These are phyloP conservation scores for Clonostachys byssicola DNA, from an alignment of 2,329 filamentous ascomycete genomes.

Conservation along the genomic window DNA sequence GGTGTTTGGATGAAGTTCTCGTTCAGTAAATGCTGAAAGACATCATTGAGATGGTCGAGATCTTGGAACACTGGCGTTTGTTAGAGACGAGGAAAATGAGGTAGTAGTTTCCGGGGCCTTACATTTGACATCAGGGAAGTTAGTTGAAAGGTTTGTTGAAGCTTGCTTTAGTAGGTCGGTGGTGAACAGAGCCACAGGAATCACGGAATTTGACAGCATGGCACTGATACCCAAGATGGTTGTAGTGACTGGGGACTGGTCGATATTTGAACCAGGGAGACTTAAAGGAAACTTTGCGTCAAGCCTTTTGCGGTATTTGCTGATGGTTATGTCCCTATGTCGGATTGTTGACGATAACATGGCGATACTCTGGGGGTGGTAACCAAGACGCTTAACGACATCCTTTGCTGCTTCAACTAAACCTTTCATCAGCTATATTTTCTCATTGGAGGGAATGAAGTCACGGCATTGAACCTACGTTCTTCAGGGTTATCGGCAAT, in stretches of 20 bases:
- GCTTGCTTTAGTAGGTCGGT: conserved; percentile 4
- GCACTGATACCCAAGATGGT: conserved; percentile 13
- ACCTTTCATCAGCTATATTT: not conserved
- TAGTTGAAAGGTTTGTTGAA: conserved; percentile 6
- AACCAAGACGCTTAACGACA: conserved; percentile 9
- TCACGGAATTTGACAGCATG: conserved; percentile 13
- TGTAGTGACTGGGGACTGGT: conserved; percentile 13
- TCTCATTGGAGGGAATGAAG: too few species aligned
- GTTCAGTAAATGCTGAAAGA: conserved; percentile 14
- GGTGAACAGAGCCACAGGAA: conserved; percentile 12
- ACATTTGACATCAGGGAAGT: conserved; percentile 9
- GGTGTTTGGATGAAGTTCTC: conserved; percentile 14
- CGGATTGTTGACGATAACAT: conserved; percentile 12
- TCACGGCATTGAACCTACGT: conserved; percentile 4
- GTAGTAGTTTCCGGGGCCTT: not conserved
- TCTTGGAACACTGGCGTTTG: conserved; percentile 9
- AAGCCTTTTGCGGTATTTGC: conserved; percentile 2
- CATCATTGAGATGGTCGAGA: conserved; percentile 10
- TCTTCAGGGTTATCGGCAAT: conserved; percentile 2
- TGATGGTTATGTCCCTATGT: conserved; percentile 4
- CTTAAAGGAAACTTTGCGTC: conserved; percentile 5
- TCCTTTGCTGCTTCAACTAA: conserved; percentile 7
- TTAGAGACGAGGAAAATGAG: not conserved
- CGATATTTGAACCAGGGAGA: conserved; percentile 10
- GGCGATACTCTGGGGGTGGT: conserved; percentile 11